A percentile compares a stretch with the other conserved stretches of the same genome.
These are phyloP conservation scores for Rauvolfia tetraphylla DNA, from an alignment of 257 asterid genomes.

Conservation along the genomic window DNA sequence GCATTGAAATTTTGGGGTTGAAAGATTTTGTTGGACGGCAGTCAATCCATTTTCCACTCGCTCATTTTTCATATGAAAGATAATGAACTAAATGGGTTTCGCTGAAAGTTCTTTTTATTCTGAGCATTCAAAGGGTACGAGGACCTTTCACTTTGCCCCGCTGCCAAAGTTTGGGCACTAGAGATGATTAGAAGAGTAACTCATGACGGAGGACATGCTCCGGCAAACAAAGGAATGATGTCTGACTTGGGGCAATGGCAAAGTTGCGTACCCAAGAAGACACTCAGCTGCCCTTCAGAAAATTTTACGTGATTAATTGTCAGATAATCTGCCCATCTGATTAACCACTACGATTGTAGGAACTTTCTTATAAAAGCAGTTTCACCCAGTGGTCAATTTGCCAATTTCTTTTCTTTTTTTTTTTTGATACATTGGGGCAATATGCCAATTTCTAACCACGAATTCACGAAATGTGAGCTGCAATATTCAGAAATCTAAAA, in stretches of 20 bases:
- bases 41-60: neutral
- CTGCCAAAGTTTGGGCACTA: too few species aligned
- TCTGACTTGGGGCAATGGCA: neutral
- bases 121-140: too few species aligned
- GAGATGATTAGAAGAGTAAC: too few species aligned
- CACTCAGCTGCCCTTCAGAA: neutral
- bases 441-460: too few species aligned
- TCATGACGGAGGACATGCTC: too few species aligned
- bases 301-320: neutral
- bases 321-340: slow-evolving; percentile 6
- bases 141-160: too few species aligned
- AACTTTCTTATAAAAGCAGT: neutral
- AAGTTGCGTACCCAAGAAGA: neutral
- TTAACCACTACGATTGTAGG: slow-evolving; percentile 9
- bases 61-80: neutral
- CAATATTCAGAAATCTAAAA: too few species aligned
- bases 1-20: too few species aligned
- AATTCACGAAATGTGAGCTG: too few species aligned
- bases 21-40: neutral
- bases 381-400: neutral
- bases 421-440: too few species aligned
- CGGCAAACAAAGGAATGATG: neutral
- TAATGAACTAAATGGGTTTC: neutral
- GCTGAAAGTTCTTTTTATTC: too few species aligned
- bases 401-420: too few species aligned